Conservation (phyloP, 352 stramenopile genomes). For the Achlya hypogyna region DNA sequence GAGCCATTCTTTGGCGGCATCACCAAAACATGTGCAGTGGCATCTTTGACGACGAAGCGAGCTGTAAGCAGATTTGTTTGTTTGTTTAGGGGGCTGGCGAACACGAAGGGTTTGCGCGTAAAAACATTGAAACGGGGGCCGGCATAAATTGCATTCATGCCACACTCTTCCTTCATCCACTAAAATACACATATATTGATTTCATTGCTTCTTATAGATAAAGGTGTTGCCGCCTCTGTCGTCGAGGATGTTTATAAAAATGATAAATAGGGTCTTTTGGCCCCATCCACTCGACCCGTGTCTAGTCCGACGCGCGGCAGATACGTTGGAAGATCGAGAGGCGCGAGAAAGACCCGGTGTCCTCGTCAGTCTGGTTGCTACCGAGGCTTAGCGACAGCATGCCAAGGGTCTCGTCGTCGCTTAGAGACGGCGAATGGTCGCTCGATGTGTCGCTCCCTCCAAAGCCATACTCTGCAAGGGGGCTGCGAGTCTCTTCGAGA, state of each 20-base stretch:
- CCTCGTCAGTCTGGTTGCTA: conserved; percentile 5
- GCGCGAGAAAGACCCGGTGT: background rate
- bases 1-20: no score
- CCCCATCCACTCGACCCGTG: background rate
- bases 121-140: no score
- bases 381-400: background rate
- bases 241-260: background rate
- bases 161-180: no score
- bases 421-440: background rate
- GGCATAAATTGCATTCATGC: no score
- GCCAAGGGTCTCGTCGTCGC: background rate
- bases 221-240: background rate
- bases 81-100: no score
- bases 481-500: background rate
- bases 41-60: background rate
- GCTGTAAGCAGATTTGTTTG: no score
- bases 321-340: conserved; percentile 18
- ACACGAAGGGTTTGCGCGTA: no score
- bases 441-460: background rate
- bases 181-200: background rate
- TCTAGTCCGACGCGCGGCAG: conserved; percentile 14
- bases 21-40: background rate
- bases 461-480: background rate
- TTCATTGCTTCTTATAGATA: background rate
- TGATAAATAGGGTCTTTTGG: background rate